Evolutionary conservation across 2,329 filamentous ascomycete genomes (phyloP).

Genomic region (Sphaerostilbella broomeana): DNA sequence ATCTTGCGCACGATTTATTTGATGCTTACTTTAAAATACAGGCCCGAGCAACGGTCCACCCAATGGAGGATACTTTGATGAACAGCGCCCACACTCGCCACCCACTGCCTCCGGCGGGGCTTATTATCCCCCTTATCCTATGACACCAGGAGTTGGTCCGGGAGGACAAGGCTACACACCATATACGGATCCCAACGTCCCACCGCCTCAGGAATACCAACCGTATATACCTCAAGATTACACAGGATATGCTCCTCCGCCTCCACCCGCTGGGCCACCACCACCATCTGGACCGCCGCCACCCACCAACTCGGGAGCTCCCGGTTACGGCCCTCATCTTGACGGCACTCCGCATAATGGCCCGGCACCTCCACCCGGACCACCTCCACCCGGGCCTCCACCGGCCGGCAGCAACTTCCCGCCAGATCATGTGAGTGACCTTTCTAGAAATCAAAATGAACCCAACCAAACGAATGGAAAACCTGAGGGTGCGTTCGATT

Average conservation of each 20-base stretch:
- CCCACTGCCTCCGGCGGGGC: conserved; percentile 46
- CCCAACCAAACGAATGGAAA: conserved; percentile 14
- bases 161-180: conserved; percentile 22
- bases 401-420: conserved; percentile 27
- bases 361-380: conserved; percentile 25
- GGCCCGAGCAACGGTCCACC: conserved; percentile 4
- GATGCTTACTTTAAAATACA: conserved; percentile 8
- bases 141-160: conserved; percentile 19
- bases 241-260: conserved; percentile 34
- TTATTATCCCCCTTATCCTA: conserved; percentile 39
- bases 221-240: conserved; percentile 40
- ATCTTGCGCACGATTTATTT: background rate
- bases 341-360: conserved; percentile 25
- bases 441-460: conserved; percentile 24
- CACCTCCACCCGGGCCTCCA: conserved; percentile 26
- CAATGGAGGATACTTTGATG: conserved; percentile 30
- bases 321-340: conserved; percentile 15
- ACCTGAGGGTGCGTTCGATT: conserved; percentile 33
- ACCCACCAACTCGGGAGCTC: conserved; percentile 1
- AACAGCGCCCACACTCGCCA: conserved; percentile 38
- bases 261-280: conserved; percentile 28
- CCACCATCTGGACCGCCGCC: conserved; percentile 11
- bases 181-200: conserved; percentile 23
- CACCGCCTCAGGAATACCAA: conserved; percentile 28
- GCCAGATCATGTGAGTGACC: conserved; percentile 40